Evolutionary conservation across 345 rosid genomes (phyloP), one percentile per base, ranked within the genome.

Genomic region (Rhodomyrtus tomentosa): DNA sequence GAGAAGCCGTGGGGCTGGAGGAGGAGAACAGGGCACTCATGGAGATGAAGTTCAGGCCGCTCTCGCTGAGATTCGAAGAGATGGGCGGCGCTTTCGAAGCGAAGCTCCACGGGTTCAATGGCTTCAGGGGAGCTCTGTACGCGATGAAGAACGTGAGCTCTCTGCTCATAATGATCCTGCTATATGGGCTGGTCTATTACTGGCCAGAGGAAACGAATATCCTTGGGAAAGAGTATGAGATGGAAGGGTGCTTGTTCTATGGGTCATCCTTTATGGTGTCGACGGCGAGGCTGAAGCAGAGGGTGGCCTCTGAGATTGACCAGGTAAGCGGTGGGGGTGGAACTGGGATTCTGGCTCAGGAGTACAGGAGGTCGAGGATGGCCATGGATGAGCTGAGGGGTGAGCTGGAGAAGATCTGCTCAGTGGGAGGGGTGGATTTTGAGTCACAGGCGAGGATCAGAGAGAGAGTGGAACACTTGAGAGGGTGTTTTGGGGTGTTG

Each of bases 91-190:
- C 83, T 20, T 29, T 92, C 25, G 95, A 94, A 72, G 95, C 99
- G 8, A 97, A 91, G 89, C 93, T 95, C 49, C 95, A 96, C 58
- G 99, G 98, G 2, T 96, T 96, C 91, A 96, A 91, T 48, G 99
- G 99, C 2, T 96, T 96, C 83, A 80, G 95, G 53, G 99, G 98
- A 32, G 98, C 95, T 5, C 85, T 94, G 38, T 93, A 93, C 84
- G 96, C 95, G 82, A 93, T 92, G 95, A 94, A 93, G 91, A 95
- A 91, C 84, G 94, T 95, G 20, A 95, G 94, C 89, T 93, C 99
- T 5, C 53, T 94, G 50, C 93, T 96, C 10, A 89, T 96, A 6
- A 88, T 89, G 91, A 91, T 96, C 86, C 85, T 96, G 68, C 87
- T 95, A 55, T 91, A 91, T 68, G 98, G 98, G 14, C 80, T 93